Base-by-base conservation (phyloP, 2,329 filamentous ascomycete species). In the Penicillium capsulatum region DNA sequence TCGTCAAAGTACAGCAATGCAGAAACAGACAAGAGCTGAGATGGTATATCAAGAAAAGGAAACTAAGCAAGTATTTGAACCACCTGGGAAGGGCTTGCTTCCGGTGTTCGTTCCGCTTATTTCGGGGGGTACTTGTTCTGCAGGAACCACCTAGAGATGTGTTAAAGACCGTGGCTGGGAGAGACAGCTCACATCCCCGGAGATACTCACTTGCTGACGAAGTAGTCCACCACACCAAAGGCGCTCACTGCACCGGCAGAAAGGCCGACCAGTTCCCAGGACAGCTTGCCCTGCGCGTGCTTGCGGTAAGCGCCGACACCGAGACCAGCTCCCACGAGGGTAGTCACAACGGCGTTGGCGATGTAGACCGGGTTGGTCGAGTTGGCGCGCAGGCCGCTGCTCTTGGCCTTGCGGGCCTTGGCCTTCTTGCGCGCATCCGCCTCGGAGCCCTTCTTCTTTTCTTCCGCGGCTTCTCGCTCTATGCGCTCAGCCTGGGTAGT, bases 51-150 rank as follows among this genome's bases (percentile, higher is more conserved):
- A 44, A 42, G 41, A 19, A 32, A 28, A 42, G 42, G 28, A 37
- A 47, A 40, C 36, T 14, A 44, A 22, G 31, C 30, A 36, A 34
- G 31, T 27, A 6, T 14, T n/a, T 6, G 11, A 28, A n/a, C 10
- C 11, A n/a, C n/a, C n/a, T n/a, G n/a, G n/a, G n/a, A n/a, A 28
- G 26, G n/a, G 6, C 4, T 11, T 28, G 26, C 6, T 11, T 6
- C 5, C 19, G 6, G 26, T 28, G 10, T n/a, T n/a, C 24, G 24
- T 29, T 16, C 29, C 31, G 17, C 48, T 53, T 67, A 71, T 60
- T 72, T 71, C 39, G 64, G 63, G 34, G 71, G 71, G 50, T 68
- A 74, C 54, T 72, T 73, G 62, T 73, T 73, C 54, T 71, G 66
- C 47, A 73, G 59, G 39, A 74, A 63, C 66, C 71, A 74, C 51